phyloP scores from a whole-genome alignment of 225 moss, liverwort and hornwort genomes.

The Physcomitrellopsis africana region DNA sequence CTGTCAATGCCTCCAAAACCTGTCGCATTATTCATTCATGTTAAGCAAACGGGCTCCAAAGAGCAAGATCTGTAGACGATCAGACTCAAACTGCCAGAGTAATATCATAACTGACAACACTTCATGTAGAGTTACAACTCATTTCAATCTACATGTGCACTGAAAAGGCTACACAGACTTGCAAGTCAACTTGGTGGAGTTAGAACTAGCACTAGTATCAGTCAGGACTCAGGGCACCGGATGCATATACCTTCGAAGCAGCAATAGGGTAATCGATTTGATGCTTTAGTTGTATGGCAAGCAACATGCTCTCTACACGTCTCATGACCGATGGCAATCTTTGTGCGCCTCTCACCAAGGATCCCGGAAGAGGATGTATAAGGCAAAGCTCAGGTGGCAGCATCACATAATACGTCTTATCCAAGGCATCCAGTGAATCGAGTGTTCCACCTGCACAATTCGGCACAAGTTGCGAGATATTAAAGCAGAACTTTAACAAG shows the following conservation, averaged over 20 bases:
- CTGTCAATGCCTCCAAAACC: slow-evolving; percentile 98
- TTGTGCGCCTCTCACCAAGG: slow-evolving; percentile 92
- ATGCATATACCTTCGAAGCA: slow-evolving; percentile 71
- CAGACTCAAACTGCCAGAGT: slow-evolving; percentile 7
- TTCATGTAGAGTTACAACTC: neutral
- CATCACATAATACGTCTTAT: slow-evolving; percentile 99
- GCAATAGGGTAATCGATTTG: slow-evolving; percentile 79
- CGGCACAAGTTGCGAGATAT: slow-evolving; percentile 16
- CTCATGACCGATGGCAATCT: slow-evolving; percentile 98
- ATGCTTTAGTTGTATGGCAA: slow-evolving; percentile 95
- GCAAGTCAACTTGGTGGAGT: slow-evolving; percentile 2
- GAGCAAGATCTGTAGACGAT: neutral
- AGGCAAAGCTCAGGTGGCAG: slow-evolving; percentile 97
- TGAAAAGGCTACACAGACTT: slow-evolving; percentile 7
- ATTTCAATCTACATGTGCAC: neutral
- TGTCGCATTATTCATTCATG: slow-evolving; percentile 35
- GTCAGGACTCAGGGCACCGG: slow-evolving; percentile 7
- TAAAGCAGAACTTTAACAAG: neutral
- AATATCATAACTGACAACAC: slow-evolving; percentile 2
- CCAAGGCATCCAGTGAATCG: slow-evolving; percentile 75
- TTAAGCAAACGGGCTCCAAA: slow-evolving; percentile 23
- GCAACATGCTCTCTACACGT: slow-evolving; percentile 97
- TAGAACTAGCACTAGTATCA: slow-evolving; percentile 14
- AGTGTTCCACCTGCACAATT: slow-evolving; percentile 64
- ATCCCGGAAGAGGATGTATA: slow-evolving; percentile 96